A percentile compares a stretch with the other conserved stretches of the same genome.
Conservation (phyloP, 2,329 filamentous ascomycete genomes). For the Scedosporium dehoogii region DNA sequence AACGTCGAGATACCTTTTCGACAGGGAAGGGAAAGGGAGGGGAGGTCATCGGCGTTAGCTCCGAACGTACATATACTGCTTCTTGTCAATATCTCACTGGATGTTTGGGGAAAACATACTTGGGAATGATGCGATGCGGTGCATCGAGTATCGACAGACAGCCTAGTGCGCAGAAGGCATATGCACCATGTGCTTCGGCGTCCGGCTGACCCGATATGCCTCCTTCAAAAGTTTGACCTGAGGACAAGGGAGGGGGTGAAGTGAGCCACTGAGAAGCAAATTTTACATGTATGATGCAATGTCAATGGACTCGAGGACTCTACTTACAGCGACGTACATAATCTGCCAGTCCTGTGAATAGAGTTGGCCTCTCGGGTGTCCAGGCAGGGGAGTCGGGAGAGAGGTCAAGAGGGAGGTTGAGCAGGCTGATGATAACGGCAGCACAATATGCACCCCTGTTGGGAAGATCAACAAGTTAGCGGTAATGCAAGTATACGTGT, state of each 20-base stretch:
- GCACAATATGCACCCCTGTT: constrained; percentile 77
- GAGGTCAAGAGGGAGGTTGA: constrained; percentile 73
- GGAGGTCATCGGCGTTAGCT: constrained; percentile 1
- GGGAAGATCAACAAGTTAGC: neutral
- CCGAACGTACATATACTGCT: constrained; percentile 12
- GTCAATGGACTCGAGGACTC: neutral
- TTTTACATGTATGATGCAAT: neutral
- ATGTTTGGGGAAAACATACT: constrained; percentile 37
- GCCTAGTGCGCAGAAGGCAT: constrained; percentile 88
- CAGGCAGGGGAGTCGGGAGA: constrained; percentile 61
- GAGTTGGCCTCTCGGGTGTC: constrained; percentile 48
- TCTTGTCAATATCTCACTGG: constrained; percentile 27
- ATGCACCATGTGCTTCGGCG: constrained; percentile 90
- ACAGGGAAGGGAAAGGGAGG: neutral
- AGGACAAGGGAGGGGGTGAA: neutral
- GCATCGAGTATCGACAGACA: constrained; percentile 78
- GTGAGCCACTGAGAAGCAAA: neutral
- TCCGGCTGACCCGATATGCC: constrained; percentile 80
- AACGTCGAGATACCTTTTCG: constrained; percentile 61
- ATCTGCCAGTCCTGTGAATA: constrained; percentile 64
- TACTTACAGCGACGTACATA: constrained; percentile 72
- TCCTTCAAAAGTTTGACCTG: constrained; percentile 89
- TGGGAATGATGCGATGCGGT: constrained; percentile 63
- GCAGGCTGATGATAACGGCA: constrained; percentile 70
- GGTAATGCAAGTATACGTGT: constrained; percentile 4